Evolutionary conservation across 2,329 filamentous ascomycete species (phyloP).

Genomic region (Dactylellina drechsleri): DNA sequence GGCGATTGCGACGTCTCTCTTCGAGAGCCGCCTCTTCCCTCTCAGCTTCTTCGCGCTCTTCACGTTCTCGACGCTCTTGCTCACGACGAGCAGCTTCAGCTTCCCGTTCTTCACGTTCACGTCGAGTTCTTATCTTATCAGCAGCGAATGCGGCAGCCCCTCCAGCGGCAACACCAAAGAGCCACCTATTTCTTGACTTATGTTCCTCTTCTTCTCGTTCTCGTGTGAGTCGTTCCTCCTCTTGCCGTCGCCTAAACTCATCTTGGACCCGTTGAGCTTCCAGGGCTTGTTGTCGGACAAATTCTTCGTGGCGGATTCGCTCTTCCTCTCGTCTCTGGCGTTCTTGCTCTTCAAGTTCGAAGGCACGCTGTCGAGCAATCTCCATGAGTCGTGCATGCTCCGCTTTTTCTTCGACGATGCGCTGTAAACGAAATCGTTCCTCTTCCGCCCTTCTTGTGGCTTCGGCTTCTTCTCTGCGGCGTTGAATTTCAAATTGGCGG

Average conservation of each 20-base stretch:
- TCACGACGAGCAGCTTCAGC: slow-evolving; percentile 40
- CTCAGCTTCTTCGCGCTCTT: slow-evolving; percentile 37
- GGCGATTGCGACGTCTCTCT: slow-evolving; percentile 36
- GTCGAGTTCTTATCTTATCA: slow-evolving; percentile 39
- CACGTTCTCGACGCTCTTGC: slow-evolving; percentile 15
- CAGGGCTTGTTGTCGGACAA: slow-evolving; percentile 46
- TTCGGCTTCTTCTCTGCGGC: slow-evolving; percentile 36
- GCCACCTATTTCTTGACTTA: slow-evolving; percentile 29
- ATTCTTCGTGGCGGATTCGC: slow-evolving; percentile 44
- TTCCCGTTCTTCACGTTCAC: slow-evolving; percentile 39
- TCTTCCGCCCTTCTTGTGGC: slow-evolving; percentile 38
- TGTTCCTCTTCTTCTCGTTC: slow-evolving; percentile 41
- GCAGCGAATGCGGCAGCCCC: slow-evolving; percentile 46
- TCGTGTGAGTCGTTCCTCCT: slow-evolving; percentile 38
- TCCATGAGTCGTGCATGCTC: slow-evolving; percentile 41
- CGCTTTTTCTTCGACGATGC: slow-evolving; percentile 48
- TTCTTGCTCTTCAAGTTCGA: slow-evolving; percentile 47
- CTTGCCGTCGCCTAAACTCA: slow-evolving; percentile 17
- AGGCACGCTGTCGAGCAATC: slow-evolving; percentile 40
- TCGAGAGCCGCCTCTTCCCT: slow-evolving; percentile 32
- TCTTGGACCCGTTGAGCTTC: slow-evolving; percentile 42
- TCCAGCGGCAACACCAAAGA: slow-evolving; percentile 46
- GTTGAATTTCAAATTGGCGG: slow-evolving; percentile 39
- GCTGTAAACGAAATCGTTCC: slow-evolving; percentile 43
- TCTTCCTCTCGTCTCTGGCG: slow-evolving; percentile 32